A percentile compares a stretch with the other conserved stretches of the same genome.
Evolutionary conservation across 1,284 basidiomycete genomes (phyloP).

Genomic region (Cerrena zonata): DNA sequence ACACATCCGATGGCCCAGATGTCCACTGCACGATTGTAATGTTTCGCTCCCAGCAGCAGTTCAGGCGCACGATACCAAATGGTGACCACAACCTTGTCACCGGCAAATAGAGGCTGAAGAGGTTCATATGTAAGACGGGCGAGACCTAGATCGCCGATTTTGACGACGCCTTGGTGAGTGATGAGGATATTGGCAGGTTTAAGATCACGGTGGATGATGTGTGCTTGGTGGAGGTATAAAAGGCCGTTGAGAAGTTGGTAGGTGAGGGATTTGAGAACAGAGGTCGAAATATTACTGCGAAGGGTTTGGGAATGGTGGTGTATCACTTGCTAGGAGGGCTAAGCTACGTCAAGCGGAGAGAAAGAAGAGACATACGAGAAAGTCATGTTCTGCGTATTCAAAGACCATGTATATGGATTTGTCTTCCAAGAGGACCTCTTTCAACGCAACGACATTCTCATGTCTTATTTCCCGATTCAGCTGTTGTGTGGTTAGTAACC

Average conservation of each 20-base stretch:
- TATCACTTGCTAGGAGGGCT: conserved; percentile 78
- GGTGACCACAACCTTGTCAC: conserved; percentile 98
- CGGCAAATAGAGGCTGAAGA: conserved; percentile 78
- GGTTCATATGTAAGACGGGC: conserved; percentile 85
- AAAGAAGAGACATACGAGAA: conserved; percentile 57
- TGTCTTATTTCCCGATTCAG: conserved; percentile 92
- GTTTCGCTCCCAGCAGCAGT: conserved; percentile 87
- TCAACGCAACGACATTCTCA: conserved; percentile 85
- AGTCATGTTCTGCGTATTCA: conserved; percentile 98
- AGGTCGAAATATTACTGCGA: conserved; percentile 65
- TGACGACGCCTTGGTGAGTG: conserved; percentile 83
- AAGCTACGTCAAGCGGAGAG: neutral
- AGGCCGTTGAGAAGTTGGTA: conserved; percentile 96
- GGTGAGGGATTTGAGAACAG: conserved; percentile 87
- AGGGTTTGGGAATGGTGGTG: conserved; percentile 92
- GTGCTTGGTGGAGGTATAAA: conserved; percentile 89
- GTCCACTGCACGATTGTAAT: conserved; percentile 94
- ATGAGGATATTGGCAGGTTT: conserved; percentile 99
- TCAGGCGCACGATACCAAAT: conserved; percentile 99
- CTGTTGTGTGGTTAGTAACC: conserved; percentile 34
- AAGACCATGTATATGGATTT: conserved; percentile 99
- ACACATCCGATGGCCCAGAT: conserved; percentile 97
- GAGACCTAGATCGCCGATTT: conserved; percentile 95
- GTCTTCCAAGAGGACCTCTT: conserved; percentile 94
- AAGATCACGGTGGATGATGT: conserved; percentile 93